Percentiles rank a stretch among this genome's conserved stretches.
Evolutionary conservation across 352 stramenopile species (phyloP).

Genomic region (Pythium aquatile): DNA sequence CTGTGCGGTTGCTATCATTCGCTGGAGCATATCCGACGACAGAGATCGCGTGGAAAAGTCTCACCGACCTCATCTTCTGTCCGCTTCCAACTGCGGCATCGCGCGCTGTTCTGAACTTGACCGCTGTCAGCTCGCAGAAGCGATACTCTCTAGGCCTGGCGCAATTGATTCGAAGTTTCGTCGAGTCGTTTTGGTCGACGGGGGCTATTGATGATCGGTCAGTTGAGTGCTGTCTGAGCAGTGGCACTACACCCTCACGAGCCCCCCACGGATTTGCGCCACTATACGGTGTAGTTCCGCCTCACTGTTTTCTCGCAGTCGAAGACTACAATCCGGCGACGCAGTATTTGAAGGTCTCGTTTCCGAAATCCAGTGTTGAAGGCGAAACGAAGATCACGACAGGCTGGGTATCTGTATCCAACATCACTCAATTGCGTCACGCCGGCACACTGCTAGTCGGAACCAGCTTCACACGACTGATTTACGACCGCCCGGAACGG

Average conservation of each 20-base stretch:
- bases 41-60: background rate
- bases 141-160: background rate
- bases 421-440: background rate
- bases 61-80: background rate
- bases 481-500: background rate
- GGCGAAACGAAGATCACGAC: background rate
- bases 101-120: background rate
- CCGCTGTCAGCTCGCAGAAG: background rate
- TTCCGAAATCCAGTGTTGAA: background rate
- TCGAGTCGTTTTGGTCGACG: background rate
- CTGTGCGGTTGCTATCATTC: background rate
- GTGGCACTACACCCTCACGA: background rate
- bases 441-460: background rate
- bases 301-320: background rate
- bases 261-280: background rate
- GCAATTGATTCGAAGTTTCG: background rate
- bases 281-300: background rate
- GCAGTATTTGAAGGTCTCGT: background rate
- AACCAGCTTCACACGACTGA: background rate
- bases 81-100: background rate
- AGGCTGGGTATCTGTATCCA: background rate
- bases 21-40: background rate
- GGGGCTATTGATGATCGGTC: background rate
- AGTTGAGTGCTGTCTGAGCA: background rate
- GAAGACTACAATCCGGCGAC: background rate